Evolutionary conservation across 108 stramenopile species (phyloP), one percentile per base, ranked within the genome.

Genomic region (Asterionellopsis glacialis): DNA sequence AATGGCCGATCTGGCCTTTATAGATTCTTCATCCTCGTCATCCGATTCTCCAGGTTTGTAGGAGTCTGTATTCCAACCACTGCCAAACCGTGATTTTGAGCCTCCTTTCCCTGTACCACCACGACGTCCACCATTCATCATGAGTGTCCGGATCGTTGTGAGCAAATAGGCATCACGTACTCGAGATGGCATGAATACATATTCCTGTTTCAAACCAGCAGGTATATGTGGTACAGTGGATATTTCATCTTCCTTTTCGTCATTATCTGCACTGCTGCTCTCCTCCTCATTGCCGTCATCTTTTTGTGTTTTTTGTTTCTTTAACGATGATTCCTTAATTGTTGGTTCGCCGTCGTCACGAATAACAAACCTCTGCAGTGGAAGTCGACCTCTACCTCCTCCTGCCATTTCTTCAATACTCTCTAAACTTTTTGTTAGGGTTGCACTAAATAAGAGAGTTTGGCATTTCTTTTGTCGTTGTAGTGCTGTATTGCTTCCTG

Each of bases 371-470:
- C 85, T 93, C 52, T 59, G 63, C 45, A 87, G 58, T 13, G 83
- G 87, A 70, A 86, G 57, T 41, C 84, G 61, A 16, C 89, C 91
- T 42, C 67, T 55, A 19, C 82, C 91, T 12, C 62, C 83, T 18
- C 85, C 88, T 4, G 89, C 91, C 67, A 88, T 81, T 54, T 81
- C 77, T 76, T 91, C 81, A 54, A 96, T 48, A 60, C 76, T 81
- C 51, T 82, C 72, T 65, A 98, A 69, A 58, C 82, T 84, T 44
- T 73, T 55, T 26, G 97, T 97, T 90, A 98, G 79, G 33, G 98
- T 99, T 14, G 98, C 98, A 66, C 91, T 91, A 69, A 97, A 97
- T 38, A 98, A 68, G 23, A 98, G 63, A n/a, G 97, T 99, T 51
- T 96, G 90, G 33, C 97, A 93, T 45, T 63, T 61, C 27, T 58